Conservation (phyloP, 805 yeast genomes). For the Candida nanaspora region DNA sequence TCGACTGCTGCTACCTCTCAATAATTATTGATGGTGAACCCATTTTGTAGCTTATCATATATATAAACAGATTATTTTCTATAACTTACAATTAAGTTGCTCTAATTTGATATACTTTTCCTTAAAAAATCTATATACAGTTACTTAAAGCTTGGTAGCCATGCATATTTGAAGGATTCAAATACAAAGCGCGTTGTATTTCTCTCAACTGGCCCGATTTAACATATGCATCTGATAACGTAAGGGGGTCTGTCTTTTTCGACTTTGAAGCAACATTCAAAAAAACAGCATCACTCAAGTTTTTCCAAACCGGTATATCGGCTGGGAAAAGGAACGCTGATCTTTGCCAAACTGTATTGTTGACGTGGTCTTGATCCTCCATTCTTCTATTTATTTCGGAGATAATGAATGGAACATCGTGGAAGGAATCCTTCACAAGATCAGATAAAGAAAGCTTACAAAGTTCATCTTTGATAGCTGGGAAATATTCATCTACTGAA, state of each 20-base stretch:
- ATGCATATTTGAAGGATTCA: slow-evolving; percentile 44
- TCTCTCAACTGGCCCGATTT: slow-evolving; percentile 41
- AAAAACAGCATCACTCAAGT: slow-evolving; percentile 50
- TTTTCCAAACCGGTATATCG: slow-evolving; percentile 61
- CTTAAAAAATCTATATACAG: slow-evolving; percentile 5
- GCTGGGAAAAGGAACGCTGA: slow-evolving; percentile 71
- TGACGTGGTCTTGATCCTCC: slow-evolving; percentile 10
- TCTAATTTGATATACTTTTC: not conserved
- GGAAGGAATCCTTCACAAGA: slow-evolving; percentile 39
- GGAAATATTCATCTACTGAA: slow-evolving; percentile 46
- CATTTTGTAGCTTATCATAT: too few relatives aligned
- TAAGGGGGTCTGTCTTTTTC: slow-evolving; percentile 41
- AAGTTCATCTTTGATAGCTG: slow-evolving; percentile 63
- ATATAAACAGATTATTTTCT: not conserved
- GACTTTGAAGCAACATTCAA: slow-evolving; percentile 48
- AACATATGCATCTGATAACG: slow-evolving; percentile 45
- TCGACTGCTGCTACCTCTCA: slow-evolving; percentile 1
- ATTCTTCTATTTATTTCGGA: slow-evolving; percentile 42
- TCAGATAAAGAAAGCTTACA: slow-evolving; percentile 38
- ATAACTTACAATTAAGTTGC: too few relatives aligned
- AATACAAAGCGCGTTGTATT: slow-evolving; percentile 61
- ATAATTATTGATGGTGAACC: too few relatives aligned
- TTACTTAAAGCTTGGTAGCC: slow-evolving; percentile 17
- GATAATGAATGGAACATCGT: slow-evolving; percentile 53
- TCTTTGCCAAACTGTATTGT: slow-evolving; percentile 49